phyloP scores from a whole-genome alignment of 768 basidiomycete species.

The Lactarius hengduanensis region DNA sequence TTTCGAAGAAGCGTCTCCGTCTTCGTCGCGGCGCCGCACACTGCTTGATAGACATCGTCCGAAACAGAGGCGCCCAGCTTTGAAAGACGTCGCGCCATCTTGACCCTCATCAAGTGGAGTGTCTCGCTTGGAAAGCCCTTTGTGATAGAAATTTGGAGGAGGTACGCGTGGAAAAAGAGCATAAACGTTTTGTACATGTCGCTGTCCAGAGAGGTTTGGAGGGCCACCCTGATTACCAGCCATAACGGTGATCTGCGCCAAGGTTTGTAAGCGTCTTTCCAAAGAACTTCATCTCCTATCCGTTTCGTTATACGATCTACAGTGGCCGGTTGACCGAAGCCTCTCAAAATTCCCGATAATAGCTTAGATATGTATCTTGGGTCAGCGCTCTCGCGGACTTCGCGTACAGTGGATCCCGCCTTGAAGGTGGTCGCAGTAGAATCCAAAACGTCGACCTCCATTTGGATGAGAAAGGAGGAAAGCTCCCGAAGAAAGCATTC shows the following conservation, averaged over 20 bases:
- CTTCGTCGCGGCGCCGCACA: neutral
- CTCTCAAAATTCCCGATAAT: neutral
- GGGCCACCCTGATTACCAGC: neutral
- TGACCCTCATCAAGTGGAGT: neutral
- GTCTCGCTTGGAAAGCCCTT: neutral
- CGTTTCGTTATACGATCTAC: neutral
- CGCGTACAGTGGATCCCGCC: neutral
- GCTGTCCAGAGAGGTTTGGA: neutral
- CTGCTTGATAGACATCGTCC: neutral
- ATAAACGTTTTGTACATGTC: neutral
- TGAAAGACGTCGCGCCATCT: neutral
- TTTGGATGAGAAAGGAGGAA: neutral
- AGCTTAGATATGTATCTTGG: neutral
- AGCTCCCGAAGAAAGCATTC: neutral
- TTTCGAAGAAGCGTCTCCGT: neutral
- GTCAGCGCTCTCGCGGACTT: neutral
- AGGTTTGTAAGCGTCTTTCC: neutral
- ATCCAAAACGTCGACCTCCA: neutral
- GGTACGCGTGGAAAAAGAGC: neutral
- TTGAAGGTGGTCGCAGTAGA: neutral
- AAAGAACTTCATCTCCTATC: neutral
- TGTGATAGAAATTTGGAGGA: neutral
- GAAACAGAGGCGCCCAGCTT: neutral
- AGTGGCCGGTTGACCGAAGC: neutral
- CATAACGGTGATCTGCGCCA: constrained; percentile 1